Percentiles rank a stretch among this genome's conserved stretches.
Conservation (phyloP, 768 basidiomycete genomes). For the Pleurotus eryngii region DNA sequence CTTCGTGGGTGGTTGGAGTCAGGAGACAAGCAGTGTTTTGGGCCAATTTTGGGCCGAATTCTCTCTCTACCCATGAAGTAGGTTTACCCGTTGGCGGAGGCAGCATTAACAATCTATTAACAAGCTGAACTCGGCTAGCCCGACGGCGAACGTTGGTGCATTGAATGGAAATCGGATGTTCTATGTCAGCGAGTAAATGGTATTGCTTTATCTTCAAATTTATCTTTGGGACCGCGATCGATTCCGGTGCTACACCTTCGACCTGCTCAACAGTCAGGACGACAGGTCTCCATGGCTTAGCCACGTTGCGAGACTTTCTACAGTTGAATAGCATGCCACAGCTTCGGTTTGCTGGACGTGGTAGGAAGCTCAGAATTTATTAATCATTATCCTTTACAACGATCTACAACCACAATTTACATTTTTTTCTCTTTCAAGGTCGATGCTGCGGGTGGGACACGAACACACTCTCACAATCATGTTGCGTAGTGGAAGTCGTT, state of each 20-base stretch:
- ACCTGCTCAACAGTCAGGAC: conserved; percentile 15
- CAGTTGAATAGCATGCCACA: too few relatives aligned
- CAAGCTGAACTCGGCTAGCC: conserved; percentile 19
- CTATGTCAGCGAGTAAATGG: conserved; percentile 48
- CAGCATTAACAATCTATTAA: not conserved
- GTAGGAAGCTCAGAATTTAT: too few relatives aligned
- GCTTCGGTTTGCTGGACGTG: too few relatives aligned
- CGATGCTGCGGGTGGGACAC: too few relatives aligned
- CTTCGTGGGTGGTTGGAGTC: too few relatives aligned
- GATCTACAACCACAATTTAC: too few relatives aligned
- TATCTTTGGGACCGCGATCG: conserved; percentile 42
- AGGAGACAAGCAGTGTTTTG: not conserved
- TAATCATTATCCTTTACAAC: too few relatives aligned
- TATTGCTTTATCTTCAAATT: conserved; percentile 29
- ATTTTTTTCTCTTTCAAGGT: too few relatives aligned
- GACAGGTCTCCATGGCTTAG: conserved; percentile 10
- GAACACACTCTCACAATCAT: too few relatives aligned
- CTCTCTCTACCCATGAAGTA: conserved; percentile 36
- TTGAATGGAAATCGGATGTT: conserved; percentile 43
- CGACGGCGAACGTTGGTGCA: conserved; percentile 34
- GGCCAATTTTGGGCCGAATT: not conserved
- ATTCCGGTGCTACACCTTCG: conserved; percentile 28
- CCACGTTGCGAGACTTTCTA: too few relatives aligned
- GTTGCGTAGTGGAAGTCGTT: too few relatives aligned
- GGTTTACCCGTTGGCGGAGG: not conserved